A percentile compares a stretch with the other conserved stretches of the same genome.
Evolutionary conservation across 2,329 filamentous ascomycete genomes (phyloP).

Genomic region (Cladophialophora immunda): DNA sequence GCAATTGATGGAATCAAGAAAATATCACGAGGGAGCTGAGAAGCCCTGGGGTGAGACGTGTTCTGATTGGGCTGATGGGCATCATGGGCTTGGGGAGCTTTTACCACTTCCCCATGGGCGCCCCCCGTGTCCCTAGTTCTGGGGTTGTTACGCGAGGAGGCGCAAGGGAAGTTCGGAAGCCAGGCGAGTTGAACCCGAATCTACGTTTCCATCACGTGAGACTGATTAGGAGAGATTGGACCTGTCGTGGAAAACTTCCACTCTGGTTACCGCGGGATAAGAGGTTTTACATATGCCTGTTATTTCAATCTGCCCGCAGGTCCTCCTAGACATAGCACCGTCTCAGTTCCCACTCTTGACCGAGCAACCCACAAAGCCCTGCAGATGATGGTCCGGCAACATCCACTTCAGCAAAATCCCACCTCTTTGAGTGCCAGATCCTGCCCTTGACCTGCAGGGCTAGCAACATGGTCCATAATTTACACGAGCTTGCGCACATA

Average conservation of each 20-base stretch:
- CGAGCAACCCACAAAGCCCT: not conserved
- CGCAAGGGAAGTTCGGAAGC: not conserved
- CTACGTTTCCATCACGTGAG: not conserved
- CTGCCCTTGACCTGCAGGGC: not conserved
- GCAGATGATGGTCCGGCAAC: not conserved
- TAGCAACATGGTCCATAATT: not conserved
- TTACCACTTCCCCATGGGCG: not conserved
- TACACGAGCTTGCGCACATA: constrained; percentile 38
- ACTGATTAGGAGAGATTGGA: not conserved
- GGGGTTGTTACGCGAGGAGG: not conserved
- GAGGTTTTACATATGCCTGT: not conserved
- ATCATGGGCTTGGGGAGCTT: not conserved
- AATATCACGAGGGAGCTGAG: not conserved
- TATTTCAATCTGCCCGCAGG: not conserved
- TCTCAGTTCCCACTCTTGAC: not conserved
- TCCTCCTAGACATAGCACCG: not conserved
- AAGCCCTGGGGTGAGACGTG: not conserved
- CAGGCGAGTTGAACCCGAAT: not conserved
- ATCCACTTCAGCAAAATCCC: not conserved
- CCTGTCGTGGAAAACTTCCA: not conserved
- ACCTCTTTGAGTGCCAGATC: not conserved
- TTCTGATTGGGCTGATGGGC: not conserved
- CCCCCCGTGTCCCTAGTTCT: not conserved
- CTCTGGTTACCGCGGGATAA: not conserved
- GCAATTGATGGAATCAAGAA: not conserved